Percentiles rank a stretch among this genome's conserved stretches.
phyloP scores from a whole-genome alignment of 306 rosid genomes.

The Alnus rubra region DNA sequence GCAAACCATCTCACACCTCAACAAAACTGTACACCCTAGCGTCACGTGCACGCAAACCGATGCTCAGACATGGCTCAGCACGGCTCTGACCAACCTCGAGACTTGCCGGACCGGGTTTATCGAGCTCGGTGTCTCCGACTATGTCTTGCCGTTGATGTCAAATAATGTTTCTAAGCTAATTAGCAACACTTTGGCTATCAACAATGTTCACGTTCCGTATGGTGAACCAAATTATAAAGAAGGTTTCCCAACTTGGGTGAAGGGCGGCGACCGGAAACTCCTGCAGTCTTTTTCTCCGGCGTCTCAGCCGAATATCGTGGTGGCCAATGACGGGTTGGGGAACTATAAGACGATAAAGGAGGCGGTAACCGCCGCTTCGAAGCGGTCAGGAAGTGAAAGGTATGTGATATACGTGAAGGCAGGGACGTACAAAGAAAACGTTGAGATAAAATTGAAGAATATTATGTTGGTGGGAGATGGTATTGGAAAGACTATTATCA shows the following conservation, averaged over 20 bases:
- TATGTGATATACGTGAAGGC: constrained; percentile 76
- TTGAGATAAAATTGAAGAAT: constrained; percentile 52
- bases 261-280: constrained; percentile 63
- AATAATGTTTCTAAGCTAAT: too few species aligned
- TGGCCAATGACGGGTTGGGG: constrained; percentile 84
- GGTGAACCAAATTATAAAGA: constrained; percentile 16
- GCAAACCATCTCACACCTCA: too few species aligned
- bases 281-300: constrained; percentile 57
- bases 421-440: constrained; percentile 69
- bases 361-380: constrained; percentile 53
- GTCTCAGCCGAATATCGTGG: constrained; percentile 54
- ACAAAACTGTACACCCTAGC: too few species aligned
- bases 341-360: constrained; percentile 48
- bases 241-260: constrained; percentile 77
- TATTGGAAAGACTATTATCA: constrained; percentile 69
- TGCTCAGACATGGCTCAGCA: too few species aligned
- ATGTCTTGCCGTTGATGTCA: too few species aligned
- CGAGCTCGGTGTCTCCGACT: too few species aligned
- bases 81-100: too few species aligned
- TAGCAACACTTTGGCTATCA: too few species aligned
- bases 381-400: constrained; percentile 49
- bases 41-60: too few species aligned
- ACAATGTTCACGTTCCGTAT: too few species aligned
- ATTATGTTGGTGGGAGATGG: constrained; percentile 89
- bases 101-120: too few species aligned